phyloP scores from a whole-genome alignment of 305 asterid genomes.

The Salvia sclarea region DNA sequence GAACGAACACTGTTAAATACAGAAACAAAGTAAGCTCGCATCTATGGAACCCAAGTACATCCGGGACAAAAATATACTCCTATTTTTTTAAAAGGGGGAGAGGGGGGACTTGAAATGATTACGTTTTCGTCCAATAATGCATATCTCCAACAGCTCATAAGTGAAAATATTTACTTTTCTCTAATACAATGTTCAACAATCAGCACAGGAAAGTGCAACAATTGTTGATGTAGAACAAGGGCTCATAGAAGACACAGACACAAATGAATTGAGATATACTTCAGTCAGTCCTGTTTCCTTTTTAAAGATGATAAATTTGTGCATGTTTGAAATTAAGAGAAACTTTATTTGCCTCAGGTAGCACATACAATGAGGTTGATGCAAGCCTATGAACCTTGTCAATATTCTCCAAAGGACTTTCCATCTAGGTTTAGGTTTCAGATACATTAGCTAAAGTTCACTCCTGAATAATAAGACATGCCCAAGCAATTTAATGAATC shows the following conservation, averaged over 20 bases:
- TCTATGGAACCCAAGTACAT: background rate
- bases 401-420: background rate
- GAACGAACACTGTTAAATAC: conserved; percentile 78
- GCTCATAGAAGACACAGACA: conserved; percentile 9
- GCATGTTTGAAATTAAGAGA: background rate
- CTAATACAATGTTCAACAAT: background rate
- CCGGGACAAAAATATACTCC: no score
- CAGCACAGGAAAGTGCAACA: background rate
- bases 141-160: background rate
- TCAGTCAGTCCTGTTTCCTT: conserved; percentile 8
- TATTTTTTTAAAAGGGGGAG: no score
- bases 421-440: background rate
- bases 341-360: background rate
- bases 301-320: background rate
- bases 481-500: background rate
- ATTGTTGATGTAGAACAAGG: background rate
- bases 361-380: background rate
- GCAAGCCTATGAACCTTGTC: background rate
- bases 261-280: background rate
- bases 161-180: background rate
- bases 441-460: background rate
- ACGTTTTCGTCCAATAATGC: background rate
- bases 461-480: background rate
- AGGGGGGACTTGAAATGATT: background rate
- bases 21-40: conserved; percentile 20